Base-by-base conservation (phyloP, 306 rosid species). In the Cicer pinnatifidum region DNA sequence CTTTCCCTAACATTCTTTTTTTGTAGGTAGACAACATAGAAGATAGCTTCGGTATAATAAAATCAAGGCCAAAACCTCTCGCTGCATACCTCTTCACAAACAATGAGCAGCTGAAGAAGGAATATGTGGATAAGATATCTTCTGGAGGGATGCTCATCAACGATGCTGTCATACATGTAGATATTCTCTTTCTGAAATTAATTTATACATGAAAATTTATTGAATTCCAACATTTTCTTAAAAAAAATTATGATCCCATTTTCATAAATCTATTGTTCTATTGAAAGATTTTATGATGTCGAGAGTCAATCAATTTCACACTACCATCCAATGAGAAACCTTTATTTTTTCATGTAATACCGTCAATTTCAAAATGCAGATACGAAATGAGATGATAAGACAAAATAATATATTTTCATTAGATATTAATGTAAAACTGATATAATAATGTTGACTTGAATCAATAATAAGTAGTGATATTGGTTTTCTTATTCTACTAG, bases 131-230 rank as follows among this genome's bases (percentile, higher is more conserved):
- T 6, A 88, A 87, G 13, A 75, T 91, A 74, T 86, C 97, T 43
- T 89, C 97, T 2, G 97, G 97, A 70, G 97, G 97, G 72, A 89
- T 91, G 93, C 90, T 89, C 71, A 78, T 91, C 79, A 91, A 89
- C 66, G 97, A 91, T 68, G 83, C 96, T 11, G 56, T 89, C 50
- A 0, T 89, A 16, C 97, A 91, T 75, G 96, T 91, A 80, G 61
- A 17, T 62, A 51, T 77, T 80, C 80, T 77, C 72, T 47, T 43
- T 62, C 48, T 71, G 35, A 50, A 54, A 48, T 46, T 62, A 54
- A 48, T 46, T 62, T 73, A 28, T 43, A 28, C 17, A 11, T 50
- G 59, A 76, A 60, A 53, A 37, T 0, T 69, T 41, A 33, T 54
- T 0, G 1, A 40, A 41, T 51, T 16, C 13, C 6, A 19, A 10